phyloP scores from a whole-genome alignment of 345 rosid species.

The Angophora floribunda region DNA sequence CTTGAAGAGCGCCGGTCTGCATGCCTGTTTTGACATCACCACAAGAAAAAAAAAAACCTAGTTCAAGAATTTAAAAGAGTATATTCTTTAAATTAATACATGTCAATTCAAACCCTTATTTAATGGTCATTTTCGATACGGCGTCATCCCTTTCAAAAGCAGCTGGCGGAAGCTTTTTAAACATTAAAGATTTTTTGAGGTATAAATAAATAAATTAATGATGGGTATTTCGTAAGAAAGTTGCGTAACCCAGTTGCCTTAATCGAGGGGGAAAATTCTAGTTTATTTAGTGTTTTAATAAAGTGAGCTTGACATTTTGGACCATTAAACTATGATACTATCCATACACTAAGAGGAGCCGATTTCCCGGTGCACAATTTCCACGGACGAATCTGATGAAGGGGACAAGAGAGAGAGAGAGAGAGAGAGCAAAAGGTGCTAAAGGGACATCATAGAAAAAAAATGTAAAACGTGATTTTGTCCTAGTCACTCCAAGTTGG shows the following conservation, averaged over 20 bases:
- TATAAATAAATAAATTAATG: not conserved
- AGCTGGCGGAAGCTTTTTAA: not conserved
- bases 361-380: not conserved
- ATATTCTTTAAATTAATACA: not conserved
- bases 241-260: not conserved
- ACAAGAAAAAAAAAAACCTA: not conserved
- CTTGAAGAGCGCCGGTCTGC: slow-evolving; percentile 21
- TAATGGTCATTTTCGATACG: not conserved
- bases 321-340: not conserved
- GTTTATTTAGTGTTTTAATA: not conserved
- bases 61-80: not conserved
- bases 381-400: not conserved
- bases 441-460: not conserved
- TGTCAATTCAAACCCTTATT: not conserved
- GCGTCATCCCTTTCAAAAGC: not conserved
- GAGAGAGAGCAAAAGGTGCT: not conserved
- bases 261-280: not conserved
- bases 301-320: not conserved
- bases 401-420: not conserved
- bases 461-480: not conserved
- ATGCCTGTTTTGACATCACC: slow-evolving; percentile 8
- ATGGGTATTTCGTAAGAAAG: not conserved
- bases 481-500: not conserved
- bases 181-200: not conserved
- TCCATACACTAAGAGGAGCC: not conserved